phyloP scores from a whole-genome alignment of 2,329 filamentous ascomycete species.

The Hypoxylon sp. region DNA sequence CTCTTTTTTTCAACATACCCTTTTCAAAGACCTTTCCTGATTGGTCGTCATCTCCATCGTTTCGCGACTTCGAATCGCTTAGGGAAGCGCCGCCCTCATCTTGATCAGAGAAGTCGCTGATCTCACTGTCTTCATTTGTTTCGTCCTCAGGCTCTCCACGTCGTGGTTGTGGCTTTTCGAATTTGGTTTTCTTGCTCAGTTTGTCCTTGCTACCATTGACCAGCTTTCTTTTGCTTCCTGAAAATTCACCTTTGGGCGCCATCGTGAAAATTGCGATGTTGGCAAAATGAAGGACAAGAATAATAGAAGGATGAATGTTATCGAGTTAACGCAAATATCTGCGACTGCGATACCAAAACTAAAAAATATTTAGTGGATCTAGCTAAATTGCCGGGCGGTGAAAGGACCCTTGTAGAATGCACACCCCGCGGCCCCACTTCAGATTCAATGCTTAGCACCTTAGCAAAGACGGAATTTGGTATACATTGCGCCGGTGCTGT shows the following conservation, averaged over 20 bases:
- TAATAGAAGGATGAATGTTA: no score
- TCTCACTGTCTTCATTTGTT: constrained; percentile 49
- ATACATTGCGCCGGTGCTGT: constrained; percentile 13
- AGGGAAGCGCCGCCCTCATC: constrained; percentile 63
- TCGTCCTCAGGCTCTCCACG: constrained; percentile 52
- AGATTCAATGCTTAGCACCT: not conserved
- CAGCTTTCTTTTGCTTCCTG: constrained; percentile 67
- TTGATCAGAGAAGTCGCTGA: constrained; percentile 56
- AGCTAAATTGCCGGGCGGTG: constrained; percentile 37
- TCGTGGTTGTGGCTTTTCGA: constrained; percentile 48
- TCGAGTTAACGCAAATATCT: no score
- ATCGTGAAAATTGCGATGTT: constrained; percentile 48
- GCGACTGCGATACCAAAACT: constrained; percentile 13
- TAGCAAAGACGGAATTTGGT: constrained; percentile 10
- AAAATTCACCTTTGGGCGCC: constrained; percentile 57
- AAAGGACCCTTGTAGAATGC: constrained; percentile 8
- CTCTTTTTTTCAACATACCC: constrained; percentile 45
- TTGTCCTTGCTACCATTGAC: constrained; percentile 59
- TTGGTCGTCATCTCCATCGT: constrained; percentile 44
- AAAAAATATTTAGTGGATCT: constrained; percentile 31
- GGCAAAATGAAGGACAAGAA: no score
- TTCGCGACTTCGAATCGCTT: constrained; percentile 52
- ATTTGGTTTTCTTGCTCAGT: constrained; percentile 48
- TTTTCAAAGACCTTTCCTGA: constrained; percentile 54
- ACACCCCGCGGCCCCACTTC: constrained; percentile 25